A percentile compares a stretch with the other conserved stretches of the same genome.
Conservation (phyloP, 352 stramenopile genomes). For the Globisporangium mamillatum region DNA sequence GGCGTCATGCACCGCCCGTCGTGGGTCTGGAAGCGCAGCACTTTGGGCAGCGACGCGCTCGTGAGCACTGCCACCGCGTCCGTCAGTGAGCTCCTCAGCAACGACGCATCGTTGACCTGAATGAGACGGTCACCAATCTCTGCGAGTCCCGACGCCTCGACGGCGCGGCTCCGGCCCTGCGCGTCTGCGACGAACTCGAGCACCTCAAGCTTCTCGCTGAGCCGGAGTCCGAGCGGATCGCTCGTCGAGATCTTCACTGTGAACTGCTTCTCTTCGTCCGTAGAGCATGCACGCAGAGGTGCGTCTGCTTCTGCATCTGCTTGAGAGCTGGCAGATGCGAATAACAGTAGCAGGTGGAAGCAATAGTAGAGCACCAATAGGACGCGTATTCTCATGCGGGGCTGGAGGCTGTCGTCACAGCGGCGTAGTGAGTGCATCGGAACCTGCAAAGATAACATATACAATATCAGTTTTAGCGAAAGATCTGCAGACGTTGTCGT, state of each 20-base stretch:
- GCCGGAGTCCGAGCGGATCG: conserved; percentile 52
- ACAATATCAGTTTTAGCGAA: too few species aligned
- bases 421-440: too few species aligned
- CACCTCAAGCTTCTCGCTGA: conserved; percentile 60
- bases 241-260: conserved; percentile 33
- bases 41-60: conserved; percentile 39
- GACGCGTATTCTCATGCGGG: background rate
- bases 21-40: conserved; percentile 54
- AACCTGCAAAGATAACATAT: background rate
- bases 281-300: conserved; percentile 4
- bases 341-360: background rate
- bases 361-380: background rate
- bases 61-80: conserved; percentile 40
- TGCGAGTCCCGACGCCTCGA: conserved; percentile 60
- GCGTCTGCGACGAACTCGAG: conserved; percentile 60
- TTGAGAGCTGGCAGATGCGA: background rate
- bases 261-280: conserved; percentile 42
- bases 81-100: conserved; percentile 33
- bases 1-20: conserved; percentile 41
- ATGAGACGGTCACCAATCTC: conserved; percentile 70
- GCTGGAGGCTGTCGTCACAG: too few species aligned
- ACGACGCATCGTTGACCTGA: conserved; percentile 47
- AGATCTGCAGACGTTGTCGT: too few species aligned
- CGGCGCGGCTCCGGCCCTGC: conserved; percentile 45
- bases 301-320: background rate